Evolutionary conservation across 345 rosid genomes (phyloP), one percentile per base, ranked within the genome.

Genomic region (Alliaria petiolata): DNA sequence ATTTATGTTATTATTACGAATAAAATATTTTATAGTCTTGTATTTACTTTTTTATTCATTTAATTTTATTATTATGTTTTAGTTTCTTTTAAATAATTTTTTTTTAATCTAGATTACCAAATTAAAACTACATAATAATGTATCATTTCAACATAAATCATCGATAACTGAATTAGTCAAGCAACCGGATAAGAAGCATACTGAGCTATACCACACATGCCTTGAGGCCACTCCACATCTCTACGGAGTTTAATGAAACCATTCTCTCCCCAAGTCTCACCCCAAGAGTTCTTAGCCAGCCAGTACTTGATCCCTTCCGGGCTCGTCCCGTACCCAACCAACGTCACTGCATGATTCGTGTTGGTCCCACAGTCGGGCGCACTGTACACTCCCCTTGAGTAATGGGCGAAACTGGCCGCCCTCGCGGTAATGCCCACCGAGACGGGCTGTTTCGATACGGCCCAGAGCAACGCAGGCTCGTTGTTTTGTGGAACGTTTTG

Each of bases 241-340:
- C 84, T 80, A 51, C 71, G 74, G 26, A 85, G 71, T 86, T 75
- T 83, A 30, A 83, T 80, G 33, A 78, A 85, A 31, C 88, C 90
- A 3, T 47, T n/a, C 17, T 87, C 89, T 0, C 88, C 88, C 88
- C 88, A 87, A 16, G 51, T 14, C 0, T 50, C 36, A 2, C 90
- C 89, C 88, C 93, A 85, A 3, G 93, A 88, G 51, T 85, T 85
- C 84, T 84, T 85, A n/a, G 66, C 65, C 64, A 83, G 25, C 87
- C 89, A 85, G 36, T 84, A 85, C 49, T 79, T 79, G 1, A 45
- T 63, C 15, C 86, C 61, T 54, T 33, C 38, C 6, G 13, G 60
- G 60, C 25, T 54, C 22, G 55, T 64, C 8, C 88, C 91, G 2
- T 86, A 88, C 17, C 95, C 95, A 26, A 88, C 74, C 0, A 82